Evolutionary conservation across 345 rosid genomes (phyloP).

Genomic region (Erucastrum elatum): DNA sequence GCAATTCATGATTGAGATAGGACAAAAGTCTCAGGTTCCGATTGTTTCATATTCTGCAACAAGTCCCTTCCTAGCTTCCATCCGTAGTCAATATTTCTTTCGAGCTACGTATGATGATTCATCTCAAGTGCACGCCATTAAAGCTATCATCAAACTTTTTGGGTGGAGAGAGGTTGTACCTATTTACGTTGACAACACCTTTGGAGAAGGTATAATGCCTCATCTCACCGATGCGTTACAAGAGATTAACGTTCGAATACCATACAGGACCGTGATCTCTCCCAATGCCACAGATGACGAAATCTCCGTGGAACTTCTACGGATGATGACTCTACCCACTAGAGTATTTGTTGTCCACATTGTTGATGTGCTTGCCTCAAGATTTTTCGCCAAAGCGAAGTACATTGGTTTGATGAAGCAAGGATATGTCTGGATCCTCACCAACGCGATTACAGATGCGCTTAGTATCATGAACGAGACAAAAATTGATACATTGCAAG

Average conservation of each 20-base stretch:
- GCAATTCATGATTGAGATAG: slow-evolving; percentile 42
- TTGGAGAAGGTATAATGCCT: not conserved
- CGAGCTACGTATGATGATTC: slow-evolving; percentile 9
- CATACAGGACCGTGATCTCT: not conserved
- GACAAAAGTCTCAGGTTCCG: slow-evolving; percentile 51
- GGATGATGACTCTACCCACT: not conserved
- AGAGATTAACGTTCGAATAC: not conserved
- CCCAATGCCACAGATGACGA: not conserved
- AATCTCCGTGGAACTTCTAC: too few relatives aligned
- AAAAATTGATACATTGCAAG: not conserved
- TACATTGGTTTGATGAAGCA: not conserved
- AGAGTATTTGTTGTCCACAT: not conserved
- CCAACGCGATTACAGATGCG: not conserved
- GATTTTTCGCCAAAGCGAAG: not conserved
- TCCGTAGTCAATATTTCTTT: slow-evolving; percentile 29
- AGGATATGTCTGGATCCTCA: not conserved
- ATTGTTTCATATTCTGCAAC: slow-evolving; percentile 22
- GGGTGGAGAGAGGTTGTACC: not conserved
- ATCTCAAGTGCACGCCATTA: not conserved
- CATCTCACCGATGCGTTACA: not conserved
- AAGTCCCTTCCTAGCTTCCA: not conserved
- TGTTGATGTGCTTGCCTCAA: not conserved
- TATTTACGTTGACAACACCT: not conserved
- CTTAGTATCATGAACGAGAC: not conserved
- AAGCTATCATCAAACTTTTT: not conserved